These are phyloP conservation scores for Bruguiera parviflora DNA, from an alignment of 345 rosid genomes.

Conservation along the genomic window DNA sequence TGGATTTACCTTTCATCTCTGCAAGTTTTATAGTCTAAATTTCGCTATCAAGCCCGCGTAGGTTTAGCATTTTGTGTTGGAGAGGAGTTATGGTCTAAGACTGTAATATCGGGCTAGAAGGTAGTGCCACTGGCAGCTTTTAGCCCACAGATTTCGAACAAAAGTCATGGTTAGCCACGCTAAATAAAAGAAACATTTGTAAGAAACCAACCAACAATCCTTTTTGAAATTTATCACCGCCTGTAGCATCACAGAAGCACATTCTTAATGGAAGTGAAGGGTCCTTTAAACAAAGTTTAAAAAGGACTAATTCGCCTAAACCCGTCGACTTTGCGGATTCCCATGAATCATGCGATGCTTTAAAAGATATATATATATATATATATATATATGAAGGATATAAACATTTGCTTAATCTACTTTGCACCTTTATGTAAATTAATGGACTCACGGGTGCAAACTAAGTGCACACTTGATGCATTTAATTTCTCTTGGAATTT, in stretches of 20 bases:
- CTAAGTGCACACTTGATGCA: slow-evolving; percentile 11
- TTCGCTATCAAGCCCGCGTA: slow-evolving; percentile 22
- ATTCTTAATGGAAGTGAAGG: background rate
- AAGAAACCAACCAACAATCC: slow-evolving; percentile 23
- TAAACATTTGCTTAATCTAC: background rate
- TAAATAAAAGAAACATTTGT: background rate
- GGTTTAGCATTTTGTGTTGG: slow-evolving; percentile 29
- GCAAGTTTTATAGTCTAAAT: slow-evolving; percentile 2
- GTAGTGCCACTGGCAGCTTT: slow-evolving; percentile 25
- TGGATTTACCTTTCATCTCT: slow-evolving; percentile 22
- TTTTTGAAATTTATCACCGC: slow-evolving; percentile 7
- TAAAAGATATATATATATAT: background rate
- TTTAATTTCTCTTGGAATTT: background rate
- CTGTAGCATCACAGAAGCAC: slow-evolving; percentile 4
- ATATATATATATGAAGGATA: slow-evolving; percentile 4
- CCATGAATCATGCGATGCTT: slow-evolving; percentile 20
- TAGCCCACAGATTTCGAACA: slow-evolving; percentile 26
- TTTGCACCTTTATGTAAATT: slow-evolving; percentile 9
- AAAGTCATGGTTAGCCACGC: slow-evolving; percentile 2
- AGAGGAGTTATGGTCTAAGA: slow-evolving; percentile 18
- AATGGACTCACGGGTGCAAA: slow-evolving; percentile 10
- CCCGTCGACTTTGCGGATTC: slow-evolving; percentile 23
- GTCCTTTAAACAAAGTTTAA: slow-evolving; percentile 11
- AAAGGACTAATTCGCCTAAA: slow-evolving; percentile 22
- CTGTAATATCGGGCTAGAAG: background rate